These are phyloP conservation scores for Dendrobium huoshanense DNA, from an alignment of 106 monocot genomes.

Conservation along the genomic window DNA sequence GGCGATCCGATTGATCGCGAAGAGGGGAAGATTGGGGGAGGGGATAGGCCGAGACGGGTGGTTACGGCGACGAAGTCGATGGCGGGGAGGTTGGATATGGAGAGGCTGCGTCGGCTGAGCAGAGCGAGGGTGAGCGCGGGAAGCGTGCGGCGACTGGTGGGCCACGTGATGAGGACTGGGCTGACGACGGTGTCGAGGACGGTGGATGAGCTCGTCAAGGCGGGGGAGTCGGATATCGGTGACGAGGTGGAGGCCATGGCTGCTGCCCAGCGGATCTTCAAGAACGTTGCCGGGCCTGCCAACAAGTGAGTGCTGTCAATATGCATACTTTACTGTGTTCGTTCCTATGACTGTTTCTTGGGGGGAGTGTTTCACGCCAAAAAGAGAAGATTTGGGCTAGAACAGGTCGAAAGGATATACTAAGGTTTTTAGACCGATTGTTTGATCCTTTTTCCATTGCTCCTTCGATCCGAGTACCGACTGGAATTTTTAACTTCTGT, in stretches of 20 bases:
- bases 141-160: conserved; percentile 9
- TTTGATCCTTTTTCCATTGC: too few relatives aligned
- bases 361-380: too few relatives aligned
- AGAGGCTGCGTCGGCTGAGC: conserved; percentile 13
- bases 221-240: conserved; percentile 2
- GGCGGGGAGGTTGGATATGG: conserved; percentile 8
- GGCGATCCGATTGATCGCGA: conserved; percentile 1
- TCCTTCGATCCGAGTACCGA: too few relatives aligned
- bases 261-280: conserved; percentile 10
- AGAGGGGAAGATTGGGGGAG: neutral
- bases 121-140: conserved; percentile 1
- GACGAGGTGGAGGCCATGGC: conserved; percentile 10
- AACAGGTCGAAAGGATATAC: too few relatives aligned
- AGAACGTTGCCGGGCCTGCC: conserved; percentile 12
- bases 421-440: too few relatives aligned
- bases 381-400: too few relatives aligned
- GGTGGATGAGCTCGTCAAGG: conserved; percentile 1
- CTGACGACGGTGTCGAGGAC: conserved; percentile 4
- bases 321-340: too few relatives aligned
- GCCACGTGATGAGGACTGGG: conserved; percentile 9
- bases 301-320: conserved; percentile 11
- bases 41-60: neutral
- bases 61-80: neutral
- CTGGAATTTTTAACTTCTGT: too few relatives aligned
- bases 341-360: too few relatives aligned